Base-by-base conservation (phyloP, 1,284 basidiomycete genomes). In the Malassezia sp. region DNA sequence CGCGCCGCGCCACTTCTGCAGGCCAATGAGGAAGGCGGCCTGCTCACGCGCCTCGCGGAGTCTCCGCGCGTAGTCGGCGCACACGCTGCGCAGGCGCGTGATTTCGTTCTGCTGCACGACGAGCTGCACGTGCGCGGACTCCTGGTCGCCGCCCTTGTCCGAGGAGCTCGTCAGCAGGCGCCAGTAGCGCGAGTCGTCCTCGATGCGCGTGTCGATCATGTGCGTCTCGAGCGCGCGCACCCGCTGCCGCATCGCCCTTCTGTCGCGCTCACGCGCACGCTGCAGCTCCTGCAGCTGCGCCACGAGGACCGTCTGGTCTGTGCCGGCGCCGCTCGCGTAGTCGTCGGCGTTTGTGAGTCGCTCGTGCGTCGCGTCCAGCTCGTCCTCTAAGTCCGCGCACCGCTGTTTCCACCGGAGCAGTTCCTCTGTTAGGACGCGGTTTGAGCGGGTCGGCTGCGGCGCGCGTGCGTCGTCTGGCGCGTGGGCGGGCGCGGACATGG, bases 151-250 rank as follows among this genome's bases (percentile, higher is more conserved):
- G 15, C 30, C 21, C 9, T 29, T 29, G 14, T 48, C 45, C 11
- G 46, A 22, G 14, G 40, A 42, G 20, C 31, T 34, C 12, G 41
- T 50, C 8, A 50, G 38, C 5, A 50, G 35, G 11, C 34, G 34
- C 48, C 48, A 50, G 38, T 50, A 45, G 22, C 48, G 48, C 15
- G 23, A 30, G 30, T 50, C 48, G 42, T 50, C 44, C 31, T 50
- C 42, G 18, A 42, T 29, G 33, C 45, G 44, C 11, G 38, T 37
- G 18, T 50, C 48, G 22, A 37, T 38, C 30, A 50, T 50, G 21
- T 50, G 48, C 23, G 48, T 37, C 23, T 50, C 48, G n/a, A 50
- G 34, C 21, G 32, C 48, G 23, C 48, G 48, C 14, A 50, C 48
- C 5, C 42, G 42, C 38, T 45, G 48, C 30, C 48, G 48, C 48